Evolutionary conservation across 768 basidiomycete species (phyloP).

Genomic region (Naganishia vishniacii): DNA sequence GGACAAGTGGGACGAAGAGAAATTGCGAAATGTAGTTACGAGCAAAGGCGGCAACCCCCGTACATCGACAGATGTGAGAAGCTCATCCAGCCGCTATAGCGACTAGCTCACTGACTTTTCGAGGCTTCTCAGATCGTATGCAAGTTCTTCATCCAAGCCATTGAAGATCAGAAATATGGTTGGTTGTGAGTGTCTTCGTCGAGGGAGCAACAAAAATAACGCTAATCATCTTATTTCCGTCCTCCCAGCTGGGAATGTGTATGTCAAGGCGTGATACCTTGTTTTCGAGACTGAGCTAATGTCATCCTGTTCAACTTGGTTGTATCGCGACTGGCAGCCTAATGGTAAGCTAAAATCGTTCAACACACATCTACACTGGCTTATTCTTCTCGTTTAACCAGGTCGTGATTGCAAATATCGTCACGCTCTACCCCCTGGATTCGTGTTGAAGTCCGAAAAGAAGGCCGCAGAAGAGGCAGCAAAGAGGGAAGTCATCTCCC

Average conservation of each 20-base stretch:
- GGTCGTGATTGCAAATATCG: constrained; percentile 78
- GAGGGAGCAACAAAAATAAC: not conserved
- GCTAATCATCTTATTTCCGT: not conserved
- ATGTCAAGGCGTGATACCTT: constrained; percentile 24
- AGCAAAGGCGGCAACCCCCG: constrained; percentile 84
- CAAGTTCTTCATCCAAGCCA: constrained; percentile 93
- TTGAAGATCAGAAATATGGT: constrained; percentile 75
- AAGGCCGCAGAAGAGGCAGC: constrained; percentile 87
- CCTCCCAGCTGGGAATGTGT: constrained; percentile 48
- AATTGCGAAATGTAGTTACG: constrained; percentile 76
- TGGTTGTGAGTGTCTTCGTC: constrained; percentile 47
- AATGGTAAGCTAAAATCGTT: constrained; percentile 54
- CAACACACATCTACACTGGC: not conserved
- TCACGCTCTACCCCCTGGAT: constrained; percentile 92
- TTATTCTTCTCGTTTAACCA: not conserved
- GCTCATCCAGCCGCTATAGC: constrained; percentile 42
- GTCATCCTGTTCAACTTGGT: not conserved
- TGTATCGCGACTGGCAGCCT: constrained; percentile 66
- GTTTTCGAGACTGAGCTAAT: not conserved
- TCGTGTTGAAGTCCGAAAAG: constrained; percentile 86
- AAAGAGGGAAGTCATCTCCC: constrained; percentile 72
- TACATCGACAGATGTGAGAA: constrained; percentile 78
- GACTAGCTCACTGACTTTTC: constrained; percentile 50
- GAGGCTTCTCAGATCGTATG: constrained; percentile 65
- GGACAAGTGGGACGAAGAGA: constrained; percentile 96